Base-by-base conservation (phyloP, 306 rosid species). In the Alnus glutinosa region DNA sequence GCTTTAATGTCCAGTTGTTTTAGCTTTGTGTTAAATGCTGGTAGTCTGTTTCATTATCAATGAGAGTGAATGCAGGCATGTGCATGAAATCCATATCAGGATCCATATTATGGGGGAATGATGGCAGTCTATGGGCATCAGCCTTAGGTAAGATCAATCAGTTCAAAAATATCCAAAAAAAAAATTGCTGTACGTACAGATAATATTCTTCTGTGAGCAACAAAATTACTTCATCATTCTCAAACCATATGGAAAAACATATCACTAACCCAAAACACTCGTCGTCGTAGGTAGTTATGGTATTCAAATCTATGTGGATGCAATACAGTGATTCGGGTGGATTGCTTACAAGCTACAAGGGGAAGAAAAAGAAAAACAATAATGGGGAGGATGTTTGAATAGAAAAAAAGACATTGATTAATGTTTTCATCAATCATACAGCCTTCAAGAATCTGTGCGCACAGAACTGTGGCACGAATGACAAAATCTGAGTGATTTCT, bases 121-220 rank as follows among this genome's bases (percentile, higher is more conserved):
- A 87, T 95, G 90, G 90, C 96, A 23, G 87, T 93, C 78, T 95
- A 90, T 83, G 98, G 94, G 30, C 91, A 85, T 81, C 98, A 89
- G 75, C 97, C 87, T 97, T 95, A 88, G 70, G 93, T 86, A 74
- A 70, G 63, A 66, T 49, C 80, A 34, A 9, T 37, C 39, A 23
- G 28, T 23, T 23, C 28, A 23, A 23, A 23, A 39, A 39, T 4
- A 39, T 39, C 44, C 42, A 39, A 39, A 39, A 39, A 39, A 39
- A 39, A 39, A 39, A 39, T 39, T 39, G 1, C 44, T 4, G 5
- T 39, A 39, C 44, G 4, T 4, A 2, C 39, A 0, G 44, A 39
- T 39, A 39, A 39, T 39, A 39, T 39, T 39, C 44, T 23, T 39
- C 4, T 39, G 44, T 39, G 44, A 39, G 44, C 44, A 39, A 39